A percentile compares a stretch with the other conserved stretches of the same genome.
phyloP scores from a whole-genome alignment of 768 basidiomycete species.

The Tricholoma bakamatsutake region DNA sequence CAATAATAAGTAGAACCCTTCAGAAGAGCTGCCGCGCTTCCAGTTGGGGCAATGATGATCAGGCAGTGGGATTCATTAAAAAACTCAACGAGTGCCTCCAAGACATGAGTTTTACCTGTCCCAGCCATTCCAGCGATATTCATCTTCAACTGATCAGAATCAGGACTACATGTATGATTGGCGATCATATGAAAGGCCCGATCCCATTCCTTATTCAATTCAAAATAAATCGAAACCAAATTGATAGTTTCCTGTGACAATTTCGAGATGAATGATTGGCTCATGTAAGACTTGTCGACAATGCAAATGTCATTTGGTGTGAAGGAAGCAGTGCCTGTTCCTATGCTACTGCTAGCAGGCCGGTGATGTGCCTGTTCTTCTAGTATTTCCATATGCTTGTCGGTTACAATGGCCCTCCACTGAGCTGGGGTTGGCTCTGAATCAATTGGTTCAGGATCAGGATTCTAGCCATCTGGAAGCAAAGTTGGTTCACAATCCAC shows the following conservation, averaged over 20 bases:
- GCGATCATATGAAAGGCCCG: slow-evolving; percentile 26
- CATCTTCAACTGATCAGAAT: slow-evolving; percentile 19
- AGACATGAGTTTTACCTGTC: slow-evolving; percentile 17
- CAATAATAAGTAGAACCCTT: slow-evolving; percentile 31
- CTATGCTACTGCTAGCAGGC: too few species aligned
- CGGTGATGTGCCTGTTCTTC: background rate
- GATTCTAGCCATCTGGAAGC: background rate
- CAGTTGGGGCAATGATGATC: slow-evolving; percentile 25
- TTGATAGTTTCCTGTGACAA: background rate
- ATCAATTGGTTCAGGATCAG: too few species aligned
- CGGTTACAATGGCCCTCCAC: too few species aligned
- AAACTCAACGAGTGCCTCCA: slow-evolving; percentile 18
- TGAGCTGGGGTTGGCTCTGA: too few species aligned
- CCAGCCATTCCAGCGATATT: slow-evolving; percentile 22
- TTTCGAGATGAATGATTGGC: background rate
- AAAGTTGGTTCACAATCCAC: background rate
- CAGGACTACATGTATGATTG: slow-evolving; percentile 8
- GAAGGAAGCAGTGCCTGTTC: background rate
- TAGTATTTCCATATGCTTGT: background rate
- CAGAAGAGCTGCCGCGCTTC: slow-evolving; percentile 23
- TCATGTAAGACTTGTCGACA: background rate
- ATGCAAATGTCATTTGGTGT: background rate
- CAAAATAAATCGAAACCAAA: slow-evolving; percentile 2
- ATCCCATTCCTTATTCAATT: slow-evolving; percentile 26
- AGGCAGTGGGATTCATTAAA: slow-evolving; percentile 21